Base-by-base conservation (phyloP, 768 basidiomycete genomes). In the Amanita rubescens region DNA sequence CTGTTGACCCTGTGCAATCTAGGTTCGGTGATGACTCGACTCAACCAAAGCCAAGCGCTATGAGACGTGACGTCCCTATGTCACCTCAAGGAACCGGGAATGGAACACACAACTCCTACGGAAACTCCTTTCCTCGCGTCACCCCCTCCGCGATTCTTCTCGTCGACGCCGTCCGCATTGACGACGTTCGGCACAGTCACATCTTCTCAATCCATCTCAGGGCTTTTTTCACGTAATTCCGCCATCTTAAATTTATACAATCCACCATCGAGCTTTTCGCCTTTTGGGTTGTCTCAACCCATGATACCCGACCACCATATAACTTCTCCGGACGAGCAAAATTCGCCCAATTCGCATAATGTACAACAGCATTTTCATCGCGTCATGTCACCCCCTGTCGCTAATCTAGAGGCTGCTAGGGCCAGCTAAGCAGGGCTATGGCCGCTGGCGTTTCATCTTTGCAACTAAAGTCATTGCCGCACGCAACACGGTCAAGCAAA, bases 341-440 rank as follows among this genome's bases (percentile, higher is more conserved):
- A 48, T 56, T 63, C 67, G 60, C 67, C 68, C 53, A 69, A 69
- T 61, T 62, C 64, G 58, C 65, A 60, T 63, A 65, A 62, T 67
- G 67, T 67, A 60, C 68, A 52, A 53, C 63, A 65, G 60, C 68
- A 69, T 64, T 69, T 66, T 49, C 66, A 67, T 63, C 61, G 59
- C 58, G 62, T 61, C 55, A 65, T 66, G 54, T 65, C 69, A 55
- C 66, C 63, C 22, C 59, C 67, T 57, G 59, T 61, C 63, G 65
- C 56, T 58, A 67, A 71, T 62, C 50, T 77, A 77, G 76, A 78
- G 67, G 73, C 74, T 64, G 65, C 73, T 59, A 70, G 72, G 65
- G 74, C 71, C 60, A 66, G 71, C 58, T 75, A 67, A 72, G 30
- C 27, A 20, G 44, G 52, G 43, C 11, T 53, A 11, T 45, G 52